Evolutionary conservation across 2,329 filamentous ascomycete genomes (phyloP).

Genomic region (Microcyclosporella mali): DNA sequence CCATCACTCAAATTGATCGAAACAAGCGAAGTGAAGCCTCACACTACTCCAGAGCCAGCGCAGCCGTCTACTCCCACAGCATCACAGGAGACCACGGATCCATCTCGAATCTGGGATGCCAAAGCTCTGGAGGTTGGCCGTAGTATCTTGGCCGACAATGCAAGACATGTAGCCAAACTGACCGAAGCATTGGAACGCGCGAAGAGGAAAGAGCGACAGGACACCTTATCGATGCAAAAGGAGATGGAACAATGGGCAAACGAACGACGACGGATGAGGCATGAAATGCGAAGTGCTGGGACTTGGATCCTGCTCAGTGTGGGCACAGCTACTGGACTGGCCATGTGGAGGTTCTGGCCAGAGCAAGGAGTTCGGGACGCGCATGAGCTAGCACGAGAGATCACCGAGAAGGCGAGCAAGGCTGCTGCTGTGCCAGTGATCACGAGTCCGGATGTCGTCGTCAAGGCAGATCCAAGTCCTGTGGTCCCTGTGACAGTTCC

Average conservation of each 20-base stretch:
- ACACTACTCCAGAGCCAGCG: constrained; percentile 8
- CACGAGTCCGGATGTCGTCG: constrained; percentile 3
- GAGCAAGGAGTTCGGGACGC: constrained; percentile 10
- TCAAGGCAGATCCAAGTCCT: constrained; percentile 2
- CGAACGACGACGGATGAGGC: constrained; percentile 13
- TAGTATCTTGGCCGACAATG: constrained; percentile 17
- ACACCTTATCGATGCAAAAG: constrained; percentile 1
- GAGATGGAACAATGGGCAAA: constrained; percentile 11
- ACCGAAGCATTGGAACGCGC: constrained; percentile 9
- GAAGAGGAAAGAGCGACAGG: constrained; percentile 8
- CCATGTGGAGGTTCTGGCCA: constrained; percentile 25
- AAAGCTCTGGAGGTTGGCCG: constrained; percentile 18
- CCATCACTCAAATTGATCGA: constrained; percentile 28
- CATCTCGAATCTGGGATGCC: constrained; percentile 14
- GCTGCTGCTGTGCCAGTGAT: constrained; percentile 11
- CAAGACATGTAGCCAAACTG: constrained; percentile 8
- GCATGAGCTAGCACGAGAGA: constrained; percentile 18
- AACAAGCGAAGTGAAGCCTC: constrained; percentile 26
- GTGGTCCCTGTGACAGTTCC: not conserved
- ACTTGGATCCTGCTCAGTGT: constrained; percentile 16
- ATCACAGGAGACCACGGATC: not conserved
- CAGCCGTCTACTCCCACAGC: not conserved
- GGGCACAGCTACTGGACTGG: constrained; percentile 18
- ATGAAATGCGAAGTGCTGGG: constrained; percentile 19
- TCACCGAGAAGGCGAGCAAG: constrained; percentile 16